A percentile compares a stretch with the other conserved stretches of the same genome.
These are phyloP conservation scores for Nicotiana otophora DNA, from an alignment of 257 asterid genomes.

Conservation along the genomic window DNA sequence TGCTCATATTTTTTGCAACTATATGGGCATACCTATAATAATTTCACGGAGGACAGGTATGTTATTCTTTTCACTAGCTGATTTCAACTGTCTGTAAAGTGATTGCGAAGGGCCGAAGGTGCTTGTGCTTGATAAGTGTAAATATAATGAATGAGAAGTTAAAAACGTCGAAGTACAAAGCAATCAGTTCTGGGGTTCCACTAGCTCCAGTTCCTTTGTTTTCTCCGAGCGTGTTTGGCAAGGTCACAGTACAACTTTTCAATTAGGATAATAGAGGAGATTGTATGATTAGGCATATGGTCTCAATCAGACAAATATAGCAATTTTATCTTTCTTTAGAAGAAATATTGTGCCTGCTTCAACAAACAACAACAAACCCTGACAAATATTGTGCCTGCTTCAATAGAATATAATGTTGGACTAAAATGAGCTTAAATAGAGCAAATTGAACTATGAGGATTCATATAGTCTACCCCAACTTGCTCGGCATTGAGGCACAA, in stretches of 20 bases:
- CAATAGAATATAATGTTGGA: neutral
- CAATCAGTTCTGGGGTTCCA: neutral
- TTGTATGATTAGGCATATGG: neutral
- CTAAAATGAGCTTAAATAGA: too few relatives aligned
- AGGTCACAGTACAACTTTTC: neutral
- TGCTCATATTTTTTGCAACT: constrained; percentile 91
- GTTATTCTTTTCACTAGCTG: constrained; percentile 4
- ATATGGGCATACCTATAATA: constrained; percentile 78
- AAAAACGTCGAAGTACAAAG: neutral
- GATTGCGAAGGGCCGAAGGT: neutral
- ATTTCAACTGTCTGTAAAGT: neutral
- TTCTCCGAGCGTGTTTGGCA: neutral
- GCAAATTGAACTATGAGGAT: too few relatives aligned
- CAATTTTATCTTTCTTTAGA: neutral
- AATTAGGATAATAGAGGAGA: neutral
- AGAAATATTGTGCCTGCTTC: neutral
- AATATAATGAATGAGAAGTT: neutral
- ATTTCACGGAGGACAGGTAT: constrained; percentile 61
- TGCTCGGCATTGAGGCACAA: too few relatives aligned
- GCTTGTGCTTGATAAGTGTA: neutral
- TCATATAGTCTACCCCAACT: too few relatives aligned
- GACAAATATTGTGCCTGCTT: too few relatives aligned
- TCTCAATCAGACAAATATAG: neutral
- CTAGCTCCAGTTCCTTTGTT: neutral
- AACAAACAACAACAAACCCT: too few relatives aligned